phyloP scores from a whole-genome alignment of 495 filamentous ascomycete genomes.

The Halenospora varia region DNA sequence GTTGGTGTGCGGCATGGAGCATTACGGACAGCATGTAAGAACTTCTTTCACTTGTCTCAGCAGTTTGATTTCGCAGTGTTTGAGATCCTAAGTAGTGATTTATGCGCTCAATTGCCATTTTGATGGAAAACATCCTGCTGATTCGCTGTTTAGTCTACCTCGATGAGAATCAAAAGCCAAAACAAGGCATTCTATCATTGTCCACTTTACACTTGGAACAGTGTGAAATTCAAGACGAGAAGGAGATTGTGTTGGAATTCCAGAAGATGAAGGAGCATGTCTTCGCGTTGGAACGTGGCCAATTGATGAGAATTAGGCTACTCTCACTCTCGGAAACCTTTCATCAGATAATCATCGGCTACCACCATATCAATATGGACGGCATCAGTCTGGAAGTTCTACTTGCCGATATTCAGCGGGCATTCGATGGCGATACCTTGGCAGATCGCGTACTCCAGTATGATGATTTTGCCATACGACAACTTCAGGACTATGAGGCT shows the following conservation, averaged over 20 bases:
- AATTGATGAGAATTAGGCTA: neutral
- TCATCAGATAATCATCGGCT: slow-evolving; percentile 14
- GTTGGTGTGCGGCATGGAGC: neutral
- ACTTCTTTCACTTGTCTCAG: too few relatives aligned
- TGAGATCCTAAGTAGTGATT: too few relatives aligned
- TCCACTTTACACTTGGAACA: neutral
- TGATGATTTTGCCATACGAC: neutral
- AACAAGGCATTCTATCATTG: neutral
- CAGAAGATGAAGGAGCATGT: neutral
- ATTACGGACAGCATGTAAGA: too few relatives aligned
- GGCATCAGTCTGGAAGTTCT: slow-evolving; percentile 27
- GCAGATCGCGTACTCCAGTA: neutral
- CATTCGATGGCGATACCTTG: too few relatives aligned
- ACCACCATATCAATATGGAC: slow-evolving; percentile 45
- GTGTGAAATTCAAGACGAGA: neutral
- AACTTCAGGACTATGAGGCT: neutral
- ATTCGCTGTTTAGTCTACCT: neutral
- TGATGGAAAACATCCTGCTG: too few relatives aligned
- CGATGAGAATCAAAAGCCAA: neutral
- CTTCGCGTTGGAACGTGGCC: neutral
- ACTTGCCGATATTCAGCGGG: neutral
- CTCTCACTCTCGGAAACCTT: neutral
- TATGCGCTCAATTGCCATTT: too few relatives aligned
- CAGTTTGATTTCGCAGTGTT: too few relatives aligned
- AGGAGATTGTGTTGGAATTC: neutral